Evolutionary conservation across 306 rosid species (phyloP), one percentile per base, ranked within the genome.

Genomic region (Vachellia pachyceras): DNA sequence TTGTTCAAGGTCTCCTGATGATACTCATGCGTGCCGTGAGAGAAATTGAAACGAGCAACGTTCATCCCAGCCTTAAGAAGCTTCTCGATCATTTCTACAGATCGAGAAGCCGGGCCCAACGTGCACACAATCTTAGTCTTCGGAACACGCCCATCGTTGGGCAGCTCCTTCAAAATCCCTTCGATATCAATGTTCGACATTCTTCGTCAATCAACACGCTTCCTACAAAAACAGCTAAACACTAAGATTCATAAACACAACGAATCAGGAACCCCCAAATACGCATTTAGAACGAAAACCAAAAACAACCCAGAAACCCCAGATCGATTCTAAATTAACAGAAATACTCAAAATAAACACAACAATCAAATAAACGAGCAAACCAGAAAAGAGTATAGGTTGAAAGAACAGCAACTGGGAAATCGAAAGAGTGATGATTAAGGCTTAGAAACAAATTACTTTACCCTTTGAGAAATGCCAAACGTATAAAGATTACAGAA

Each of bases 1-100:
- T 58, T 58, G 65, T 23, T 10, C 65, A 58, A 58, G 65, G 65
- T 58, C 65, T 58, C 65, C 15, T 58, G 65, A 58, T 58, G 65
- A 58, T 58, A 58, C 6, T 58, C 65, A 20, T 58, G 65, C 6
- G 65, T 58, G 35, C 65, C 65, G 6, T 58, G 65, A 22, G 65
- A 58, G 25, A 58, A 58, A 58, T 58, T 58, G 36, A 58, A 58
- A 10, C 65, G 65, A 10, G 65, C 65, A 23, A 58, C 65, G 15
- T 58, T 58, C 65, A 58, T 58, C 36, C 65, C 65, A 58, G 65
- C 65, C 65, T 6, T 58, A 6, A 58, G 65, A 22, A 58, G 65
- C 65, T 58, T 58, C 65, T 58, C 65, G 25, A 58, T 10, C 65
- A 58, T 58, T 58, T 58, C 65, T 4, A 58, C 65, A 23, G 65